Percentiles rank a stretch among this genome's conserved stretches.
phyloP scores from a whole-genome alignment of 1,284 basidiomycete genomes.

The Sporisorium sorghi region DNA sequence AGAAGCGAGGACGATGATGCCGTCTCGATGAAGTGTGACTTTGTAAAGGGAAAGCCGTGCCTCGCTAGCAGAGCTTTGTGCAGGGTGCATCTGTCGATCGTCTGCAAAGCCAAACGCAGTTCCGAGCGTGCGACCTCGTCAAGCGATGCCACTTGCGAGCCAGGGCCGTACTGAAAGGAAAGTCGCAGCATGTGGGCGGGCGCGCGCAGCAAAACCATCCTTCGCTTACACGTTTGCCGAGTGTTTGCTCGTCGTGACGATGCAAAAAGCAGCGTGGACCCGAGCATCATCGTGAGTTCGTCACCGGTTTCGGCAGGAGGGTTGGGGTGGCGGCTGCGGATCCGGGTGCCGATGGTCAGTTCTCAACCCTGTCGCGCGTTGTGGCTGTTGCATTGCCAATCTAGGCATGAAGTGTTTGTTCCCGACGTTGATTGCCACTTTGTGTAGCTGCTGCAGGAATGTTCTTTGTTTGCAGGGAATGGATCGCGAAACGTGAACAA shows the following conservation, averaged over 20 bases:
- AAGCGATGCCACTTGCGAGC: neutral
- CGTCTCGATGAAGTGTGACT: constrained; percentile 13
- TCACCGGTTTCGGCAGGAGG: neutral
- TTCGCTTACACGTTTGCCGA: constrained; percentile 10
- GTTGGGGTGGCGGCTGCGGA: neutral
- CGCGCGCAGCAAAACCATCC: neutral
- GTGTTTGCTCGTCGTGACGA: neutral
- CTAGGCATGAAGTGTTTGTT: neutral
- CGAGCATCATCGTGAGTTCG: neutral
- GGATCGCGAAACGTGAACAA: neutral
- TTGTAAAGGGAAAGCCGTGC: neutral
- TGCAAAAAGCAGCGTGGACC: neutral
- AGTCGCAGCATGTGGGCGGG: neutral
- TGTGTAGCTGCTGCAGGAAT: neutral
- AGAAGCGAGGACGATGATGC: neutral
- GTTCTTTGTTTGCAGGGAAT: neutral
- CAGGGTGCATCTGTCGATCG: constrained; percentile 17
- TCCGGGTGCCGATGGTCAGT: neutral
- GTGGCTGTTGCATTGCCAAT: neutral
- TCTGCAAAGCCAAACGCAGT: constrained; percentile 1
- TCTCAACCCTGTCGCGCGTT: too few species aligned
- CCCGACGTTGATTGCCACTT: neutral
- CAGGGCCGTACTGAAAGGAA: neutral
- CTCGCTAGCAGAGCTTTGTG: constrained; percentile 1
- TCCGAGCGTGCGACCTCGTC: neutral